Evolutionary conservation across 345 rosid genomes (phyloP).

Genomic region (Eucalyptus polybractea): DNA sequence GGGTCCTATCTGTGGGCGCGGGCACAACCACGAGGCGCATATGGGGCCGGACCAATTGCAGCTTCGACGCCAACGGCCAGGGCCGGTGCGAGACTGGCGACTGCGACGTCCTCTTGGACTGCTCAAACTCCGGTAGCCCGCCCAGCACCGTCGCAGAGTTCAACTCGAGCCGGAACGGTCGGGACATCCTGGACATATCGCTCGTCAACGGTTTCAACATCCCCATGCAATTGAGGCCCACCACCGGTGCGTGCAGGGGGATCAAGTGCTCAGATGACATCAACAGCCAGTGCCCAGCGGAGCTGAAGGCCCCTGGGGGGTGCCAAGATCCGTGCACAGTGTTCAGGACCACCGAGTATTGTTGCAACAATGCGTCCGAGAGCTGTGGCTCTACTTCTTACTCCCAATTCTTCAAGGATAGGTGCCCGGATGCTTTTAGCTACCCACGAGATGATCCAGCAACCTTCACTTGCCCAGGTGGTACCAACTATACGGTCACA

Average conservation of each 20-base stretch:
- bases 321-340: slow-evolving; percentile 16
- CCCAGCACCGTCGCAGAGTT: slow-evolving; percentile 17
- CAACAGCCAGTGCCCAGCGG: neutral
- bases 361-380: neutral
- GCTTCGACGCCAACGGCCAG: slow-evolving; percentile 3
- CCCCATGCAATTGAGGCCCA: no score
- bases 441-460: slow-evolving; percentile 13
- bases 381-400: neutral
- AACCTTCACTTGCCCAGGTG: slow-evolving; percentile 6
- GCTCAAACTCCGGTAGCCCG: slow-evolving; percentile 1
- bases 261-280: neutral
- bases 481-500: slow-evolving; percentile 8
- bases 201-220: no score
- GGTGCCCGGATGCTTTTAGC: slow-evolving; percentile 8
- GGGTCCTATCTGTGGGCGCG: neutral
- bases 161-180: neutral
- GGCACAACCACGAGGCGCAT: neutral
- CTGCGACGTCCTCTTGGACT: neutral
- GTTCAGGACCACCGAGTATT: neutral
- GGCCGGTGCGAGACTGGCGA: slow-evolving; percentile 14
- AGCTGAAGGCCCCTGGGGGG: neutral
- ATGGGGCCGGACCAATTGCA: slow-evolving; percentile 16
- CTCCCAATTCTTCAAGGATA: slow-evolving; percentile 1
- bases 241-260: neutral
- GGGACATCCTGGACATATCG: no score